phyloP scores from a whole-genome alignment of 345 rosid genomes.

The Heritiera littoralis region DNA sequence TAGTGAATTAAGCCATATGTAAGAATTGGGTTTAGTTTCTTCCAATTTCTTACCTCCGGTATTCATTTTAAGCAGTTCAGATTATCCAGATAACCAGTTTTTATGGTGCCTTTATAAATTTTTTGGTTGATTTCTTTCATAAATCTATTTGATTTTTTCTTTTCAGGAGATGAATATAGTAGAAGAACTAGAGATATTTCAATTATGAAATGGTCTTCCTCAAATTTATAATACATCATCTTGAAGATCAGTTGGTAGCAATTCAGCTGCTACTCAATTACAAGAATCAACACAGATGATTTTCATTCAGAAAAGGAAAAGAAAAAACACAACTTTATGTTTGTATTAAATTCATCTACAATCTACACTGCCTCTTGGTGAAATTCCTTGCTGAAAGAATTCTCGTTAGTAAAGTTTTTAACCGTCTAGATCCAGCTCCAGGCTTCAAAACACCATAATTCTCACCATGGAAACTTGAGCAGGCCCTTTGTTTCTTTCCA shows the following conservation, averaged over 20 bases:
- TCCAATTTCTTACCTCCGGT: too few species aligned
- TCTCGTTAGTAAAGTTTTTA: slow-evolving; percentile 58
- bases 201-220: background rate
- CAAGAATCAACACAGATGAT: slow-evolving; percentile 2
- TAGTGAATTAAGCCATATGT: background rate
- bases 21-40: background rate
- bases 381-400: slow-evolving; percentile 51
- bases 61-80: background rate
- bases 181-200: too few species aligned
- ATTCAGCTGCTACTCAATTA: background rate
- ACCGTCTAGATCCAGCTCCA: slow-evolving; percentile 75
- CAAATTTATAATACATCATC: background rate
- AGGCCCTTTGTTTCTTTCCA: slow-evolving; percentile 29
- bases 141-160: background rate
- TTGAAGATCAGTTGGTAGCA: background rate
- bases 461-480: slow-evolving; percentile 32
- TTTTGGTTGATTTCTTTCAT: background rate
- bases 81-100: background rate
- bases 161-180: too few species aligned
- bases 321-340: background rate
- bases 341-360: slow-evolving; percentile 13
- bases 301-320: background rate
- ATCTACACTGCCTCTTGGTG: slow-evolving; percentile 67
- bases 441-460: slow-evolving; percentile 57
- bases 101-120: too few species aligned